A percentile compares a stretch with the other conserved stretches of the same genome.
phyloP scores from a whole-genome alignment of 345 rosid genomes.

The Corchorus olitorius region DNA sequence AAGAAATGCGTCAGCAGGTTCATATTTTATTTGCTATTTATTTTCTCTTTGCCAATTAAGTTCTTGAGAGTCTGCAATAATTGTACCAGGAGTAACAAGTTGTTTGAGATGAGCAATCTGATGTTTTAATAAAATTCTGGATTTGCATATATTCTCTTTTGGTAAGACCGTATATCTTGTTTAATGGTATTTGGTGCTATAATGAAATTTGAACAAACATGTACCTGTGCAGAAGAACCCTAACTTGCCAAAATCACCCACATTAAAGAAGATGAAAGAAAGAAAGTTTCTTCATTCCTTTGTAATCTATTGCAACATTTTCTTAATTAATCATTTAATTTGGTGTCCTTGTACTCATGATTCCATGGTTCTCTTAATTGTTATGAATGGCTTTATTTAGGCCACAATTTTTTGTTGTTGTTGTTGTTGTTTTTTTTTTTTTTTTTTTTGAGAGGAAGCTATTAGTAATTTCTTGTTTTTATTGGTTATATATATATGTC shows the following conservation, averaged over 20 bases:
- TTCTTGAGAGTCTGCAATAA: not conserved
- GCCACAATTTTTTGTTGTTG: not conserved
- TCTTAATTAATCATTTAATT: not conserved
- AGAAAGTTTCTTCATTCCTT: not conserved
- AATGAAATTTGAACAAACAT: not conserved
- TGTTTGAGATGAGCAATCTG: not conserved
- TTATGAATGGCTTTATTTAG: not conserved
- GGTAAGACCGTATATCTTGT: not conserved
- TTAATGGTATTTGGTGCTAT: not conserved
- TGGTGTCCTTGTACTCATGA: not conserved
- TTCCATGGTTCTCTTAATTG: not conserved
- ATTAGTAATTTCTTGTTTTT: not conserved
- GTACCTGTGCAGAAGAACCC: not conserved
- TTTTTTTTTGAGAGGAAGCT: not conserved
- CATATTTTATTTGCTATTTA: not conserved
- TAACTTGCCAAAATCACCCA: not conserved
- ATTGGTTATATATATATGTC: not conserved
- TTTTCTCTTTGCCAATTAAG: not conserved
- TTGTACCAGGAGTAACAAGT: not conserved
- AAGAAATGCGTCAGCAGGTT: slow-evolving; percentile 95
- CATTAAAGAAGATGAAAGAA: not conserved
- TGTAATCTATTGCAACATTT: not conserved
- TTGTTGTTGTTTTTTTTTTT: not conserved
- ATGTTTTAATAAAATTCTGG: not conserved
- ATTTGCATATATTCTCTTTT: slow-evolving; percentile 2